These are phyloP conservation scores for Paramyrothecium roridum DNA, from an alignment of 2,329 filamentous ascomycete genomes.

Conservation along the genomic window DNA sequence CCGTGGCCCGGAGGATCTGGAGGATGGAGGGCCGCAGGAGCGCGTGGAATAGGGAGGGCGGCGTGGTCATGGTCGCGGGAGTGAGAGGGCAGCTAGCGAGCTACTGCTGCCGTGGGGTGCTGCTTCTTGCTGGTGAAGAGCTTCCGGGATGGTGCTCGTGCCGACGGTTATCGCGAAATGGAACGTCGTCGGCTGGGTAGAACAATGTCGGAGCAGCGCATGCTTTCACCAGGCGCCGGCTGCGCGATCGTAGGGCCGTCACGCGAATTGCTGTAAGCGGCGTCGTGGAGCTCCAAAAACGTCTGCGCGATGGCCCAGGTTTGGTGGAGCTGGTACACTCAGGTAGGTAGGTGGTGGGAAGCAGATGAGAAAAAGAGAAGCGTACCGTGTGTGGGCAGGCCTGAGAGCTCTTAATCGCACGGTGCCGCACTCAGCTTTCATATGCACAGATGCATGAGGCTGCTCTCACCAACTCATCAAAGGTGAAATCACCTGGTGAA, in stretches of 20 bases:
- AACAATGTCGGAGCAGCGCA: constrained; percentile 20
- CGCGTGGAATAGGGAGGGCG: constrained; percentile 59
- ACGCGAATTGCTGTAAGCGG: neutral
- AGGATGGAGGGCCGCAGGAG: constrained; percentile 84
- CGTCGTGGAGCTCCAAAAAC: no score
- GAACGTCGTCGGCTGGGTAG: constrained; percentile 26
- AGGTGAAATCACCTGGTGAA: no score
- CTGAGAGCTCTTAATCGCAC: no score
- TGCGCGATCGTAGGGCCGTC: neutral
- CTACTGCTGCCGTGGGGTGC: constrained; percentile 1
- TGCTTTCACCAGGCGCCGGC: constrained; percentile 17
- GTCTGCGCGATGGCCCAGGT: no score
- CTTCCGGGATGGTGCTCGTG: constrained; percentile 11
- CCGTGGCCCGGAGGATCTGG: constrained; percentile 86
- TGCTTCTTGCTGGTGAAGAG: neutral
- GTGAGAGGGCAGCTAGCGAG: constrained; percentile 2
- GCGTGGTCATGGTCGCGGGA: constrained; percentile 40
- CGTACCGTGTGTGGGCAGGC: no score
- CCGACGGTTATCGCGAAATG: constrained; percentile 20
- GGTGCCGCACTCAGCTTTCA: no score
- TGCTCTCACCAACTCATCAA: no score
- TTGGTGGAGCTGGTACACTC: no score
- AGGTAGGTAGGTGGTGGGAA: no score
- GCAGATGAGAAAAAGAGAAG: no score
- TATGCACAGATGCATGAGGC: no score